These are phyloP conservation scores for Clavispora asparagi DNA, from an alignment of 805 yeast species.

Conservation along the genomic window DNA sequence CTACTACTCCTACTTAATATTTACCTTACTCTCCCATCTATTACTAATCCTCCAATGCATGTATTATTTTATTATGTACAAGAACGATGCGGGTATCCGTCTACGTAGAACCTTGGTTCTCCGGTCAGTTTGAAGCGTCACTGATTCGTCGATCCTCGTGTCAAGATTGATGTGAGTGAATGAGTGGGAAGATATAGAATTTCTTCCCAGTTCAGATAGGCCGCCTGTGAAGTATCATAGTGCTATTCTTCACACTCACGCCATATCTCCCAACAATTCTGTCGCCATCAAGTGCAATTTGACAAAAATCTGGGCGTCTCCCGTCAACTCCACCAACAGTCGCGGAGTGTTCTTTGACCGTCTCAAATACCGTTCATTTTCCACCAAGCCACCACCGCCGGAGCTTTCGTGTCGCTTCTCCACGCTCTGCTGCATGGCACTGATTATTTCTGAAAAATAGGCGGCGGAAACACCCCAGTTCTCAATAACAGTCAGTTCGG, in stretches of 20 bases:
- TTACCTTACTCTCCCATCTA: too few relatives aligned
- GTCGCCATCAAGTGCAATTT: constrained; percentile 63
- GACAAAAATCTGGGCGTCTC: constrained; percentile 49
- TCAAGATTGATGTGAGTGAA: too few relatives aligned
- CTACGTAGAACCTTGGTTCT: too few relatives aligned
- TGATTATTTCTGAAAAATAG: constrained; percentile 24
- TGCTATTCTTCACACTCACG: not conserved
- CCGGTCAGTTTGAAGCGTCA: too few relatives aligned
- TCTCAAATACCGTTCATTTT: constrained; percentile 52
- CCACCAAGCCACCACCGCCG: constrained; percentile 9
- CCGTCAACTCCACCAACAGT: constrained; percentile 49
- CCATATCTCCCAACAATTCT: constrained; percentile 26
- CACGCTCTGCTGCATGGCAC: constrained; percentile 15
- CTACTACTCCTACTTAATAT: too few relatives aligned
- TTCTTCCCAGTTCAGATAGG: too few relatives aligned
- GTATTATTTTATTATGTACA: too few relatives aligned
- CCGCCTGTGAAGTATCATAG: too few relatives aligned
- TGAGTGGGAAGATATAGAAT: too few relatives aligned
- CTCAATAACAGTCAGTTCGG: constrained; percentile 45
- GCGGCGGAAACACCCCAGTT: constrained; percentile 49
- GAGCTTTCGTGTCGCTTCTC: constrained; percentile 11
- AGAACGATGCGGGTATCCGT: too few relatives aligned
- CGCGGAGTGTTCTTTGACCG: constrained; percentile 52
- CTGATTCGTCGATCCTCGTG: too few relatives aligned
- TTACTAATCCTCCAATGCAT: too few relatives aligned